A percentile compares a stretch with the other conserved stretches of the same genome.
Conservation (phyloP, 139 green algal genomes). For the Yamagishiella unicocca region DNA sequence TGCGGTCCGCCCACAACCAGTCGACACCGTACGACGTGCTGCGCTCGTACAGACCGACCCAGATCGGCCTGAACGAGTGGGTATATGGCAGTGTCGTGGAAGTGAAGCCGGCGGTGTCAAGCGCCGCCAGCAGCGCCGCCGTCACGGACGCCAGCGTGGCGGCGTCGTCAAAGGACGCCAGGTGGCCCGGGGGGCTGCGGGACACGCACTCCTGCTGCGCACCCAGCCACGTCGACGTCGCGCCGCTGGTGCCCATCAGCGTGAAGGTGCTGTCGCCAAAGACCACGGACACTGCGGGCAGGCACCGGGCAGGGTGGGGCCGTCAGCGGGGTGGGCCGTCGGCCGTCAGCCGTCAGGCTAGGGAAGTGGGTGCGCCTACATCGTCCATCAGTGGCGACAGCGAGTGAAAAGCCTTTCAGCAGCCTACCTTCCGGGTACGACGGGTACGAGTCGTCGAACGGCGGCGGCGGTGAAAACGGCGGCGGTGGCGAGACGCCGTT, state of each 20-base stretch:
- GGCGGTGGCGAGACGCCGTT: background rate
- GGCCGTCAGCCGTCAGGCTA: too few species aligned
- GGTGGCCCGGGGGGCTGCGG: constrained; percentile 20
- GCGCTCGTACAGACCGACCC: constrained; percentile 15
- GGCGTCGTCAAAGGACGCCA: constrained; percentile 25
- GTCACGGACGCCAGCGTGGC: background rate
- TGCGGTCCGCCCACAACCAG: constrained; percentile 35
- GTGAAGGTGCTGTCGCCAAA: constrained; percentile 23
- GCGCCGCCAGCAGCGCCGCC: background rate
- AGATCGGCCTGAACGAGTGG: constrained; percentile 9
- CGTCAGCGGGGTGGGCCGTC: too few species aligned
- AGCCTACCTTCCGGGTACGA: constrained; percentile 13
- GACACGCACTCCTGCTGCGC: constrained; percentile 31
- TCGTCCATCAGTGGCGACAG: too few species aligned
- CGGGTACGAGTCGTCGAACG: background rate
- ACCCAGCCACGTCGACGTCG: background rate
- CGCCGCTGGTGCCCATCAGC: background rate
- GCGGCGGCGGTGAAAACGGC: constrained; percentile 19
- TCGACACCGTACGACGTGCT: background rate
- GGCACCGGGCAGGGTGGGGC: too few species aligned
- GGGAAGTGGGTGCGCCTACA: too few species aligned
- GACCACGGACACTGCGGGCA: constrained; percentile 3
- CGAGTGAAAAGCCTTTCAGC: too few species aligned
- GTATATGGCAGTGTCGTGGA: constrained; percentile 10
- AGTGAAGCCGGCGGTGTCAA: background rate